Percentiles rank a stretch among this genome's conserved stretches.
phyloP scores from a whole-genome alignment of 768 basidiomycete species.

The Porpolomopsis calyptriformis region DNA sequence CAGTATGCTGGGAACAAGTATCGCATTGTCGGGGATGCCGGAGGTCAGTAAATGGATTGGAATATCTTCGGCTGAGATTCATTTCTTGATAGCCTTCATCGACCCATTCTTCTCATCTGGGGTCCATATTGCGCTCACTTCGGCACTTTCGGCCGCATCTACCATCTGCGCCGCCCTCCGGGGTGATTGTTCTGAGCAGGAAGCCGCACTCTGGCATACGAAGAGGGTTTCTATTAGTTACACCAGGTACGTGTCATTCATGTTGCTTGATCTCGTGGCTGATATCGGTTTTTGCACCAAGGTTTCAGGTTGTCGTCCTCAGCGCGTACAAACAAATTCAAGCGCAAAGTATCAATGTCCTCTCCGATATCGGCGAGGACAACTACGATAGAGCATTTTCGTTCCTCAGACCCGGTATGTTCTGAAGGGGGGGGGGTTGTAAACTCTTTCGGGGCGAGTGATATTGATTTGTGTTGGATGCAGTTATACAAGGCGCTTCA shows the following conservation, averaged over 20 bases:
- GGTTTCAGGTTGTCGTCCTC: slow-evolving; percentile 60
- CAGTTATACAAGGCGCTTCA: slow-evolving; percentile 73
- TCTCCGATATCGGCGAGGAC: slow-evolving; percentile 56
- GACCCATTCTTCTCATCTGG: slow-evolving; percentile 60
- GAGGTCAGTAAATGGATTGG: slow-evolving; percentile 14
- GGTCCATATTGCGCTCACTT: slow-evolving; percentile 55
- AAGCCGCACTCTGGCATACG: slow-evolving; percentile 45
- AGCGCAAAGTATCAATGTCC: slow-evolving; percentile 42
- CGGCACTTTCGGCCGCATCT: slow-evolving; percentile 45
- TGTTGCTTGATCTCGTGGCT: not conserved
- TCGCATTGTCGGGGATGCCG: slow-evolving; percentile 59
- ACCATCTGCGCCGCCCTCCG: slow-evolving; percentile 48
- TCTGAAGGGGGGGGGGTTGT: no score
- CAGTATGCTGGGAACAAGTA: slow-evolving; percentile 44
- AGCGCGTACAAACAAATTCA: slow-evolving; percentile 67
- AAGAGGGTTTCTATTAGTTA: slow-evolving; percentile 46
- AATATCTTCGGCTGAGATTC: not conserved
- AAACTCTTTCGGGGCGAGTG: no score
- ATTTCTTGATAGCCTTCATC: slow-evolving; percentile 38
- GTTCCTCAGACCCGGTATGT: slow-evolving; percentile 48
- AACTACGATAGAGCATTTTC: slow-evolving; percentile 62
- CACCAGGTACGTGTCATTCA: slow-evolving; percentile 32
- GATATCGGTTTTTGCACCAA: slow-evolving; percentile 13
- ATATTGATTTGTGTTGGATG: not conserved
- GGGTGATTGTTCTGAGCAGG: slow-evolving; percentile 34